phyloP scores from a whole-genome alignment of 1,284 basidiomycete genomes.

The Bondarzewia mesenterica region DNA sequence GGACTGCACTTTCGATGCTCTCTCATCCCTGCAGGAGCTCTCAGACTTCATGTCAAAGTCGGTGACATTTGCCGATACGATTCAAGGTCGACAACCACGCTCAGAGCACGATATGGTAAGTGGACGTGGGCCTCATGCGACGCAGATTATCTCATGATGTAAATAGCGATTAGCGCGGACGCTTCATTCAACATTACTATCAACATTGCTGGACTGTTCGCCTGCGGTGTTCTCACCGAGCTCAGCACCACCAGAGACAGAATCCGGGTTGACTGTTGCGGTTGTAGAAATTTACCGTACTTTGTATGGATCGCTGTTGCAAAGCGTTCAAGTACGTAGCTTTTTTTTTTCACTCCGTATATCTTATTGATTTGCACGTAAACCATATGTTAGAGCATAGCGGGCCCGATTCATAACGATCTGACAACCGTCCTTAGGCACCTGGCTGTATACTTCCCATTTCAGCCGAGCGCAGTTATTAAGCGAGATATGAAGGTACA shows the following conservation, averaged over 20 bases:
- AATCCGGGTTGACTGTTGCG: slow-evolving; percentile 56
- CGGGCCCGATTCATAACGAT: slow-evolving; percentile 21
- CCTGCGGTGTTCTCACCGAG: slow-evolving; percentile 72
- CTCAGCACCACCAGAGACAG: slow-evolving; percentile 43
- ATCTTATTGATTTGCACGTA: background rate
- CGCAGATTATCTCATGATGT: no score
- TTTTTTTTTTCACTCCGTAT: background rate
- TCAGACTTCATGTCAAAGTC: slow-evolving; percentile 17
- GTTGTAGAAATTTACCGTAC: slow-evolving; percentile 55
- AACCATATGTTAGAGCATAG: background rate
- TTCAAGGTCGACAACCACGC: slow-evolving; percentile 1
- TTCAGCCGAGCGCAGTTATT: slow-evolving; percentile 32
- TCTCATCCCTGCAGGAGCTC: slow-evolving; percentile 34
- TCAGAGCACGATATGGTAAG: slow-evolving; percentile 10
- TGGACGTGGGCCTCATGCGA: no score
- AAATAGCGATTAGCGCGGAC: slow-evolving; percentile 39
- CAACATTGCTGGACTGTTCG: slow-evolving; percentile 81
- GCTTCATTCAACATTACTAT: slow-evolving; percentile 68
- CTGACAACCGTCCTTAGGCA: slow-evolving; percentile 57
- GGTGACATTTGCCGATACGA: slow-evolving; percentile 1
- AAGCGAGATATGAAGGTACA: slow-evolving; percentile 51
- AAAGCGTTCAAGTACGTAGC: slow-evolving; percentile 20
- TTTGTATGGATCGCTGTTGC: slow-evolving; percentile 60
- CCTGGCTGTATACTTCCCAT: slow-evolving; percentile 83
- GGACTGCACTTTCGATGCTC: slow-evolving; percentile 9